Conservation (phyloP, 345 rosid species). For the Mangifera indica region DNA sequence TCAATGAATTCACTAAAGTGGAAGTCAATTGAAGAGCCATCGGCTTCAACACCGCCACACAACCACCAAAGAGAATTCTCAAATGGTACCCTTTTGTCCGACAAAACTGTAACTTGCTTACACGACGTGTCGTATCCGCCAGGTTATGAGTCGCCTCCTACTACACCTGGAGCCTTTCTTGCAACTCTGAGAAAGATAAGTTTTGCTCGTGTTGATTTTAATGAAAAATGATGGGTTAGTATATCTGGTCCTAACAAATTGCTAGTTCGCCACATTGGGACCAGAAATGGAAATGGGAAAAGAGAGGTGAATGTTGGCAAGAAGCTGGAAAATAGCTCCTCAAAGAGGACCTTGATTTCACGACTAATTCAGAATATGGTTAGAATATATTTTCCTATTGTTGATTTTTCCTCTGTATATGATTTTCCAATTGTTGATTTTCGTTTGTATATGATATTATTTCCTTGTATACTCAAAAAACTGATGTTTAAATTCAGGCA, state of each 20-base stretch:
- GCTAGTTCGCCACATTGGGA: background rate
- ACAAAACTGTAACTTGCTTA: slow-evolving; percentile 6
- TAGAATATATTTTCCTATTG: too few species aligned
- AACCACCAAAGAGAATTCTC: background rate
- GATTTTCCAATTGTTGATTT: too few species aligned
- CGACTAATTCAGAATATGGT: too few species aligned
- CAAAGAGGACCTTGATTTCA: too few species aligned
- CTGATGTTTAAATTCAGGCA: too few species aligned
- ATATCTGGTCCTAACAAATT: background rate
- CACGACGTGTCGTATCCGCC: slow-evolving; percentile 20
- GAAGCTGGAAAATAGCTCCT: too few species aligned
- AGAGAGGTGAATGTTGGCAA: too few species aligned
- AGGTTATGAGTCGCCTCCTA: slow-evolving; percentile 3
- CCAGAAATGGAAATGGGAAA: too few species aligned
- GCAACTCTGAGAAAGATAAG: background rate
- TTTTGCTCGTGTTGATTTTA: background rate
- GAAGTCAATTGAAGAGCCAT: slow-evolving; percentile 10
- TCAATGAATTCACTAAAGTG: slow-evolving; percentile 7
- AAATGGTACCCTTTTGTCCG: background rate
- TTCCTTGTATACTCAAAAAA: too few species aligned
- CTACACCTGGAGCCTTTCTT: background rate
- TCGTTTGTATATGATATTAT: too few species aligned
- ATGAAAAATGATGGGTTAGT: background rate
- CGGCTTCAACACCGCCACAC: slow-evolving; percentile 4
- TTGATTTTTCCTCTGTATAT: too few species aligned